Conservation (phyloP, 164 flowering plant species). For the Paratinospora sagittata region DNA sequence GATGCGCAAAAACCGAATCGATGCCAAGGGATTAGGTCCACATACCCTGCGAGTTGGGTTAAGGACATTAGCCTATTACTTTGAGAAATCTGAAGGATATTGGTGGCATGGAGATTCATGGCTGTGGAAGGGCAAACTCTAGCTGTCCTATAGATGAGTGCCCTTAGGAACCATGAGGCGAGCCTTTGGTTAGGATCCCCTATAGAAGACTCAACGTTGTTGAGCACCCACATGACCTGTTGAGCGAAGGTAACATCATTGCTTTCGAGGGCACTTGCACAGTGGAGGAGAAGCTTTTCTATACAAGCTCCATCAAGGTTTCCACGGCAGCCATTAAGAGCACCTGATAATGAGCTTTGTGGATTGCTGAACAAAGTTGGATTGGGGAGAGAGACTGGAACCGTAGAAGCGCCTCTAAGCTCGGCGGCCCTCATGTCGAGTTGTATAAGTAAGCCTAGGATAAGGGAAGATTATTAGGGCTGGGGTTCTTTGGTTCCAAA, state of each 20-base stretch:
- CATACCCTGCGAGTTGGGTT: slow-evolving; percentile 73
- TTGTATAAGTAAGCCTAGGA: no score
- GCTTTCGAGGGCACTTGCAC: slow-evolving; percentile 67
- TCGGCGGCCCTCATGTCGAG: slow-evolving; percentile 43
- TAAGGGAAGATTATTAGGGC: slow-evolving; percentile 2
- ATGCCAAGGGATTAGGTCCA: slow-evolving; percentile 82
- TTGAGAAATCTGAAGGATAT: slow-evolving; percentile 15
- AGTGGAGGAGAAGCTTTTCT: slow-evolving; percentile 78
- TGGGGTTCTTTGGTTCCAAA: slow-evolving; percentile 14
- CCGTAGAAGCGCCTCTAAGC: slow-evolving; percentile 28
- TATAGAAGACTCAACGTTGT: slow-evolving; percentile 57
- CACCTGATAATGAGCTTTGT: slow-evolving; percentile 42
- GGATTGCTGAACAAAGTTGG: slow-evolving; percentile 35
- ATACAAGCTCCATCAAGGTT: slow-evolving; percentile 72
- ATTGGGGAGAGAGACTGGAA: slow-evolving; percentile 35
- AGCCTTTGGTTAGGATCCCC: slow-evolving; percentile 87
- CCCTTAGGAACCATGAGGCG: slow-evolving; percentile 59
- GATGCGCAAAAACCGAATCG: slow-evolving; percentile 79
- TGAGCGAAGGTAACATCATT: slow-evolving; percentile 76
- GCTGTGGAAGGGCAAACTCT: slow-evolving; percentile 48
- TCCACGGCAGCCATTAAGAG: slow-evolving; percentile 58
- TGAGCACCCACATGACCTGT: slow-evolving; percentile 93
- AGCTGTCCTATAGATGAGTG: slow-evolving; percentile 59
- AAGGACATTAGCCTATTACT: slow-evolving; percentile 40
- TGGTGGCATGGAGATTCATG: slow-evolving; percentile 26